Evolutionary conservation across 2,329 filamentous ascomycete species (phyloP).

Genomic region (Fusarium proliferatum): DNA sequence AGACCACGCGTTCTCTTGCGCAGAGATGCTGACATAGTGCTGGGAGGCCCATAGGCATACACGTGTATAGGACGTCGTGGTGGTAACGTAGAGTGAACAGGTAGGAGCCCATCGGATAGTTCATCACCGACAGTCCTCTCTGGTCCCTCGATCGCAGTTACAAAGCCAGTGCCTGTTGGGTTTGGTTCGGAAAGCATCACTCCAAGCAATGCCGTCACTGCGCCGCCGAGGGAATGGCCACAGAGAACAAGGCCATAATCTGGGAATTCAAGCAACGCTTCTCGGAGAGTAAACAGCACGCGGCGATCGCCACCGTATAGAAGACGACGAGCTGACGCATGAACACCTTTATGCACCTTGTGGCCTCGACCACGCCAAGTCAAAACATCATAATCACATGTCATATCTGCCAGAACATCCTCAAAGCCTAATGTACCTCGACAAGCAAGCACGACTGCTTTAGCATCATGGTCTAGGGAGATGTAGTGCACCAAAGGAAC

Average conservation of each 20-base stretch:
- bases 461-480: slow-evolving; percentile 76
- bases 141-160: slow-evolving; percentile 67
- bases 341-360: slow-evolving; percentile 80
- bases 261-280: slow-evolving; percentile 72
- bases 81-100: slow-evolving; percentile 65
- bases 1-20: slow-evolving; percentile 77
- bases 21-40: slow-evolving; percentile 76
- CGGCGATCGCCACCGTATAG: slow-evolving; percentile 74
- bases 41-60: slow-evolving; percentile 81
- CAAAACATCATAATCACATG: slow-evolving; percentile 77
- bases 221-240: slow-evolving; percentile 76
- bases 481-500: slow-evolving; percentile 80
- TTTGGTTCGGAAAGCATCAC: slow-evolving; percentile 77
- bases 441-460: slow-evolving; percentile 78
- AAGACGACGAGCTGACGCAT: slow-evolving; percentile 75
- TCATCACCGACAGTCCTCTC: slow-evolving; percentile 53
- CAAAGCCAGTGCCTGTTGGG: slow-evolving; percentile 66
- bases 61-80: slow-evolving; percentile 79
- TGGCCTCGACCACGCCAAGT: slow-evolving; percentile 72
- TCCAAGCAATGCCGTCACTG: slow-evolving; percentile 75
- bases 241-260: slow-evolving; percentile 78
- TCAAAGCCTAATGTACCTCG: slow-evolving; percentile 79
- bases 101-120: slow-evolving; percentile 41
- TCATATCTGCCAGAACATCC: slow-evolving; percentile 78
- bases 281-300: slow-evolving; percentile 73